A percentile compares a stretch with the other conserved stretches of the same genome.
Conservation (phyloP, 306 rosid genomes). For the Quercus berberidifolia region DNA sequence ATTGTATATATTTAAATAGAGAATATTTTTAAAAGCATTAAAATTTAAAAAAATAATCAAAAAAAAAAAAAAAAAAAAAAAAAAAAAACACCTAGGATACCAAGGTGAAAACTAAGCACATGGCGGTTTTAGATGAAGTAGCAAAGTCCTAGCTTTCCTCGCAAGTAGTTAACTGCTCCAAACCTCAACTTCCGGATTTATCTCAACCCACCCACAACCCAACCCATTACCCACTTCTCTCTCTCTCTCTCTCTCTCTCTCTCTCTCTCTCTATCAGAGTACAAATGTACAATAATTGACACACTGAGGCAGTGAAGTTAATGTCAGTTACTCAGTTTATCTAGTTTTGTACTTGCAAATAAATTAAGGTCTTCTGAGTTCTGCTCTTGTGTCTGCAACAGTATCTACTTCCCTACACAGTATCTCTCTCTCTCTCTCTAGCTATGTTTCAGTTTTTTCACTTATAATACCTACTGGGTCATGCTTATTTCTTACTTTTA, state of each 20-base stretch:
- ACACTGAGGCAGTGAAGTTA: conserved; percentile 1
- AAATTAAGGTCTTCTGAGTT: neutral
- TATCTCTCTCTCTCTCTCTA: neutral
- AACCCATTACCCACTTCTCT: neutral
- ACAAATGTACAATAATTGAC: neutral
- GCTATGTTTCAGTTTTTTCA: neutral
- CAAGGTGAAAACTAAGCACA: neutral
- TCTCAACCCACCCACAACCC: conserved; percentile 20
- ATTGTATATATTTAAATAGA: neutral
- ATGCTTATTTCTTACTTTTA: neutral
- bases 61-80: neutral
- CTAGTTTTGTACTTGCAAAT: neutral
- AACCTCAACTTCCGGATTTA: conserved; percentile 24
- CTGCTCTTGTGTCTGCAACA: neutral
- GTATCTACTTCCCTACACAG: neutral
- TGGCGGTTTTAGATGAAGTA: neutral
- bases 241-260: neutral
- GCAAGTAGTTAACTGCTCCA: conserved; percentile 18
- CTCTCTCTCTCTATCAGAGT: neutral
- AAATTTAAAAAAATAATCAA: neutral
- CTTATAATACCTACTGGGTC: neutral
- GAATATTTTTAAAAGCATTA: neutral
- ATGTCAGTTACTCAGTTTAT: conserved; percentile 30
- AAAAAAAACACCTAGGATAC: too few relatives aligned
- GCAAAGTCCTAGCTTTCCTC: neutral